Evolutionary conservation across 139 green algal species (phyloP), one percentile per base, ranked within the genome.

Genomic region (Chlorella sp.): DNA sequence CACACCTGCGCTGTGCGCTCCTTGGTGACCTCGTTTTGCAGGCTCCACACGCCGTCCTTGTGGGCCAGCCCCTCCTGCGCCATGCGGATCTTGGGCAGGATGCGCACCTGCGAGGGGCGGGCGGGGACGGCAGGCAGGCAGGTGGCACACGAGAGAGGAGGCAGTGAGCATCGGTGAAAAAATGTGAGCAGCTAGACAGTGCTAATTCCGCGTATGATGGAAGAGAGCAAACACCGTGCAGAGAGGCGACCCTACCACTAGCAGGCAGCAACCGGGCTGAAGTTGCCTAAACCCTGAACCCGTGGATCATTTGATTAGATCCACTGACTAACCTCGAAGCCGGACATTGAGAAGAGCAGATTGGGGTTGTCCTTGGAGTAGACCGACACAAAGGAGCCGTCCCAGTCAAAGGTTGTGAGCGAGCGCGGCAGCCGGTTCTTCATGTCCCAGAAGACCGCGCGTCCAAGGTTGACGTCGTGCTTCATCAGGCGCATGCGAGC

Each of bases 401-500:
- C 96, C 98, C 98, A 99, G 89, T 99, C 98, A 83, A 99, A 94
- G 34, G 97, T 99, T 73, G 98, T 99, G 60, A 99, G 90, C 32
- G 93, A 97, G 86, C 97, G 92, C 40, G 96, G 97, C 90, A 99
- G 93, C 40, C 95, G 92, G 87, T 97, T 97, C 87, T 97, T 98
- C 96, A 99, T 97, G 95, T 99, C 97, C 97, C 97, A 99, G 95
- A 99, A 99, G 57, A 97, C 96, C 22, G 97, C 98, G 64, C 98
- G 93, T 9, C 98, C 98, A 69, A 99, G 96, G 95, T 99, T 99
- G n/a, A 99, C 98, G 89, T 99, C 98, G 89, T 99, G 98, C 96
- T 99, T 99, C 98, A 99, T 99, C 18, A 99, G 95, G 18, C 98
- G 97, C 98, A 99, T 99, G 94, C 98, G 96, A 34, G 98, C 97